Evolutionary conservation across 2,329 filamentous ascomycete species (phyloP), one percentile per base, ranked within the genome.

Genomic region (Colletotrichum acutatum): DNA sequence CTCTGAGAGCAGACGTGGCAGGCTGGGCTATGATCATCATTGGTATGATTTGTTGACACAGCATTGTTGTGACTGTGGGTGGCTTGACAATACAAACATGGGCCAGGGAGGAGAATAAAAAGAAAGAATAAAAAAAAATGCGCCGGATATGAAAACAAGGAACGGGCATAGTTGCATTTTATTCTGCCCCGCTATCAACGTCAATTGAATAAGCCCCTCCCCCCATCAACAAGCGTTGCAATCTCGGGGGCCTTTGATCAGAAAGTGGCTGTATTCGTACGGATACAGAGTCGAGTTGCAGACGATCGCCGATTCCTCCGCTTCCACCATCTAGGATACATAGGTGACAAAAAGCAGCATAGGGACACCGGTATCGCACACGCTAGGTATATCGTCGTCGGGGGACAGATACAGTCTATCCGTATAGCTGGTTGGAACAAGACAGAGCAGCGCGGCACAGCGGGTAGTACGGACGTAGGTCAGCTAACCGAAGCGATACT

Each of bases 101-200:
- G 46, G 37, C 26, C 61, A 52, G 42, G 42, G 8, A 22, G 42
- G 19, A 49, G 42, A 19, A 49, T 49, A n/a, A 49, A 49, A 28
- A 65, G 49, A 53, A 54, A 64, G 12, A 12, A 52, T 16, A 56
- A 30, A 60, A 32, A 66, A 67, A 32, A 67, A 67, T 30, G 24
- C 42, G 32, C 28, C 54, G 54, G 37, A 54, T 37, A 46, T 66
- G 42, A 54, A 54, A 59, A 57, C 54, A 67, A 58, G 69, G 49
- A 62, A 68, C 30, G 52, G 28, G 32, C 57, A 37, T 59, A 46
- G 16, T 26, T 59, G 34, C 52, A 57, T 6, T 66, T 24, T 52
- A 32, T n/a, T 22, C 49, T 58, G 58, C 69, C 65, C 69, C 65
- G 52, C 69, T 58, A 32, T 56, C 65, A 63, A 62, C 24, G 53